Conservation (phyloP, 768 basidiomycete species). For the Trametes punicea region DNA sequence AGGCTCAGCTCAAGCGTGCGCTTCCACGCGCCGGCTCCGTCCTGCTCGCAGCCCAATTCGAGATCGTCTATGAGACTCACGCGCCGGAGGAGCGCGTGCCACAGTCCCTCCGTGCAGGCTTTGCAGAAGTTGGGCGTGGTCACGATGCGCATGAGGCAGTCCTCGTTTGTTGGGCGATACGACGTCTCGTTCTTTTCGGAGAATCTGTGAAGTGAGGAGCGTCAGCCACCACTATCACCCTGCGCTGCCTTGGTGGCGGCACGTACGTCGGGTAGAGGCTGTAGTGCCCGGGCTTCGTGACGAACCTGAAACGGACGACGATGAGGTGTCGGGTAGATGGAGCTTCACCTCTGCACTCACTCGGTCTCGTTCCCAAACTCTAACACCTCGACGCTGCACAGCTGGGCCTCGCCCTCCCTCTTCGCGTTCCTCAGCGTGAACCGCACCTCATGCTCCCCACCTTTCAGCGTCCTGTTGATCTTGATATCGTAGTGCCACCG, state of each 20-base stretch:
- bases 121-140: conserved; percentile 70
- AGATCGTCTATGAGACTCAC: conserved; percentile 61
- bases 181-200: conserved; percentile 60
- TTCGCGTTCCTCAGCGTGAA: conserved; percentile 52
- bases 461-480: conserved; percentile 36
- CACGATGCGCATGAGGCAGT: conserved; percentile 78
- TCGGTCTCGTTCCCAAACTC: conserved; percentile 66
- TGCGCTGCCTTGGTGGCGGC: not conserved
- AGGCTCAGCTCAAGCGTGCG: conserved; percentile 47
- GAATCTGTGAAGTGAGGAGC: conserved; percentile 45
- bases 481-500: conserved; percentile 74
- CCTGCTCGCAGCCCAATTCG: conserved; percentile 36
- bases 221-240: no score
- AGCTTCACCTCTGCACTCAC: conserved; percentile 35
- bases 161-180: conserved; percentile 81
- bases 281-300: conserved; percentile 53
- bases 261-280: conserved; percentile 72
- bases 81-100: conserved; percentile 58
- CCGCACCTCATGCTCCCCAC: conserved; percentile 54
- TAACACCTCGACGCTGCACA: conserved; percentile 73
- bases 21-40: conserved; percentile 16
- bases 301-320: conserved; percentile 46
- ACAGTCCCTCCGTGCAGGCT: conserved; percentile 71
- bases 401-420: conserved; percentile 55
- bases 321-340: not conserved